Percentiles rank a stretch among this genome's conserved stretches.
These are phyloP conservation scores for Agrocybe praecox DNA, from an alignment of 768 basidiomycete species.

Conservation along the genomic window DNA sequence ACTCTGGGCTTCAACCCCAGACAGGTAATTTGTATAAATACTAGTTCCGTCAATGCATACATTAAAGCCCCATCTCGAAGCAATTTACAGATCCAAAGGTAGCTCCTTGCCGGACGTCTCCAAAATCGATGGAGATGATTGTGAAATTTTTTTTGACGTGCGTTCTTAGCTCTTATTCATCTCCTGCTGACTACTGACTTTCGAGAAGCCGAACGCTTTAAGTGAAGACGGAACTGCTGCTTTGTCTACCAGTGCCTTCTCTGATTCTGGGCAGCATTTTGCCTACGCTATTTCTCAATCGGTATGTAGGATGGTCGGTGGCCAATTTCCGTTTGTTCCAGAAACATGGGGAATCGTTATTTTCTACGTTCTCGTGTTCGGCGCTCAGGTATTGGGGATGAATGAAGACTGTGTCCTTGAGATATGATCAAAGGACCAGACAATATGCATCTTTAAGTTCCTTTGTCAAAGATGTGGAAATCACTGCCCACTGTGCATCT, in stretches of 20 bases:
- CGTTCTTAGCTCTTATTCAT: slow-evolving; percentile 16
- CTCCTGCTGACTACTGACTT: slow-evolving; percentile 7
- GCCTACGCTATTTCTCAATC: slow-evolving; percentile 79
- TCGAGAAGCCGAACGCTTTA: slow-evolving; percentile 66
- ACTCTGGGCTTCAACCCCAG: slow-evolving; percentile 77
- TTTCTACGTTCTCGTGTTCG: too few species aligned
- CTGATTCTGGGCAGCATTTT: slow-evolving; percentile 67
- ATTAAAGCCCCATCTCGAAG: slow-evolving; percentile 30
- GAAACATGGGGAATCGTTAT: too few species aligned
- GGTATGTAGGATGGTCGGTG: slow-evolving; percentile 38
- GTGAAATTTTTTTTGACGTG: slow-evolving; percentile 83
- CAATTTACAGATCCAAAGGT: slow-evolving; percentile 63
- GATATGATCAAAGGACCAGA: too few species aligned
- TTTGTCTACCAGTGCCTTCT: slow-evolving; percentile 60
- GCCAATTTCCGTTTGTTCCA: background rate
- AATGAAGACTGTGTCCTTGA: too few species aligned
- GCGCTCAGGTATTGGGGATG: too few species aligned
- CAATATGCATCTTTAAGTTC: too few species aligned
- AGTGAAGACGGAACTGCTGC: slow-evolving; percentile 74
- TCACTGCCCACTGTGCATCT: background rate
- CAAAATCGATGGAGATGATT: slow-evolving; percentile 37
- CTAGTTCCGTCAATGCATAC: background rate
- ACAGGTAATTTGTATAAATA: slow-evolving; percentile 35
- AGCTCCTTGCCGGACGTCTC: slow-evolving; percentile 56
- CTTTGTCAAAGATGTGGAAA: too few species aligned